phyloP scores from a whole-genome alignment of 306 rosid genomes.

The Gastrolobium villosum region DNA sequence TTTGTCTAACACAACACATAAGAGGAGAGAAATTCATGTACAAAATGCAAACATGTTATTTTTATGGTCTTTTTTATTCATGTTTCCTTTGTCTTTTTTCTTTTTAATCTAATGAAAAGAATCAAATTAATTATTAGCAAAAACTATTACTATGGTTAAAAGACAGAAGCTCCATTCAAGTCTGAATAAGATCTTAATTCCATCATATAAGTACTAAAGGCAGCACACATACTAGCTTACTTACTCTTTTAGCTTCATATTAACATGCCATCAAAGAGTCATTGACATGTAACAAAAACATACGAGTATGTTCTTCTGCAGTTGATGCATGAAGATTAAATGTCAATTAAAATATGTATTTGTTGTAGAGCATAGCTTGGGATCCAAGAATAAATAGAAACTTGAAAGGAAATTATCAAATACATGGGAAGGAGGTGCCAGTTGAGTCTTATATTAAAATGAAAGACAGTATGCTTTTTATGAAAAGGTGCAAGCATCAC shows the following conservation, averaged over 20 bases:
- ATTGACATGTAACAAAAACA: not conserved
- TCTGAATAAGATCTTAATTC: not conserved
- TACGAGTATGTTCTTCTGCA: not conserved
- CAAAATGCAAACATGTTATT: not conserved
- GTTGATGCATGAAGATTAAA: not conserved
- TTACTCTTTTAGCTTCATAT: slow-evolving; percentile 3
- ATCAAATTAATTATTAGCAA: not conserved
- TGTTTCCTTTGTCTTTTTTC: too few relatives aligned
- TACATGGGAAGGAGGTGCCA: not conserved
- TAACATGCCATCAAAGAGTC: slow-evolving; percentile 7
- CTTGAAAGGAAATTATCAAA: not conserved
- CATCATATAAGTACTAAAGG: not conserved
- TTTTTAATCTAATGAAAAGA: not conserved
- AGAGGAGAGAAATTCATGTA: not conserved
- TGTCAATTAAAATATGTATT: not conserved
- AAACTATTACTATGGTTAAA: not conserved
- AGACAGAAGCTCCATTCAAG: not conserved
- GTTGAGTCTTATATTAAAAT: not conserved
- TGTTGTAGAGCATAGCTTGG: not conserved
- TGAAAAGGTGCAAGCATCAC: not conserved
- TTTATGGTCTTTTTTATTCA: too few relatives aligned
- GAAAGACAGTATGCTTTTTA: not conserved
- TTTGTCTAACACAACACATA: too few relatives aligned
- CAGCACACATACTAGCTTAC: slow-evolving; percentile 4
- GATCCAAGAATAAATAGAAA: not conserved